Percentiles rank a stretch among this genome's conserved stretches.
Conservation (phyloP, 495 filamentous ascomycete species). For the Podospora fimiseda region DNA sequence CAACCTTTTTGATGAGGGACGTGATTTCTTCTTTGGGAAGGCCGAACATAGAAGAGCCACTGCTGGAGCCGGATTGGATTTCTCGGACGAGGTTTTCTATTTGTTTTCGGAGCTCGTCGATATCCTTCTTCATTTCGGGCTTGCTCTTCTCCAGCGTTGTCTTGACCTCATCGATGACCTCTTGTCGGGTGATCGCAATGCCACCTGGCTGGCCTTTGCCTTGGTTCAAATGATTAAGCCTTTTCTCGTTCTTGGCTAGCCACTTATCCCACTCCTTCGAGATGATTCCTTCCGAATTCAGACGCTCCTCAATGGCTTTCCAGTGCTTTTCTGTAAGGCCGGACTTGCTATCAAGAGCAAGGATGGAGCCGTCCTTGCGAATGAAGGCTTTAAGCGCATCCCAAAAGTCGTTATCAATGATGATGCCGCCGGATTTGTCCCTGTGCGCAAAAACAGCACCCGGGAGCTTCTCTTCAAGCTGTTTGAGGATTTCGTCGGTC, state of each 20-base stretch:
- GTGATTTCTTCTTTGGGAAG: slow-evolving; percentile 29
- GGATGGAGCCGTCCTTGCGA: slow-evolving; percentile 25
- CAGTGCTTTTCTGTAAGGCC: slow-evolving; percentile 32
- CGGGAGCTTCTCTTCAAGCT: slow-evolving; percentile 28
- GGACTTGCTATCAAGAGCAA: slow-evolving; percentile 23
- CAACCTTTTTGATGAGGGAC: slow-evolving; percentile 27
- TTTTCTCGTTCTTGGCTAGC: background rate
- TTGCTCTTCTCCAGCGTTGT: slow-evolving; percentile 2
- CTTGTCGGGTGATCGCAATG: background rate
- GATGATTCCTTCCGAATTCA: slow-evolving; percentile 4
- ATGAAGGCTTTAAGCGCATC: slow-evolving; percentile 39
- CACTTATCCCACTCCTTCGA: background rate
- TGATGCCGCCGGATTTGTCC: slow-evolving; percentile 32
- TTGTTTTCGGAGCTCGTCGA: slow-evolving; percentile 13
- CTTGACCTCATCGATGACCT: background rate
- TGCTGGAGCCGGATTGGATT: background rate
- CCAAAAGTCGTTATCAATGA: slow-evolving; percentile 51
- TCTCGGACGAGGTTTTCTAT: slow-evolving; percentile 15
- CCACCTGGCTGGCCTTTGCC: background rate
- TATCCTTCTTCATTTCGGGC: too few species aligned
- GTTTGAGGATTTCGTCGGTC: slow-evolving; percentile 18
- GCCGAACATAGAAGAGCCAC: background rate
- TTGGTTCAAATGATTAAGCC: background rate
- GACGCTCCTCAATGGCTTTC: slow-evolving; percentile 28
- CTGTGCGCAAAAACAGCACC: slow-evolving; percentile 32